phyloP scores from a whole-genome alignment of 345 rosid species.

The Ceriops tagal region DNA sequence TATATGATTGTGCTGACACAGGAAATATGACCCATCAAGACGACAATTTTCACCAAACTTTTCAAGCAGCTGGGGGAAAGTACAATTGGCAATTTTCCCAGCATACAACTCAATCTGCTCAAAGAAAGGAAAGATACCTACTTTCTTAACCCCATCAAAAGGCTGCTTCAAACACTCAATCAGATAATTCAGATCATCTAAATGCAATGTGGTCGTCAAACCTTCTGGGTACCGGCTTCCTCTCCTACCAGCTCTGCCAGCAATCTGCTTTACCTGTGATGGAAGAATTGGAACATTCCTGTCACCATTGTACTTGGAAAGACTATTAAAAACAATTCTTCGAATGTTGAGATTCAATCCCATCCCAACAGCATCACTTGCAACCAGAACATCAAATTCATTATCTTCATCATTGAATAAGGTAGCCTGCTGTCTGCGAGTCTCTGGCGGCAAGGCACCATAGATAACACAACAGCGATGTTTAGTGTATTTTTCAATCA shows the following conservation, averaged over 20 bases:
- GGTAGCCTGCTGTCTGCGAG: conserved; percentile 88
- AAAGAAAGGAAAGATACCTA: conserved; percentile 84
- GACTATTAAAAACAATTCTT: conserved; percentile 72
- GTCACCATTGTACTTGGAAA: conserved; percentile 81
- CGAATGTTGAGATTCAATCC: conserved; percentile 92
- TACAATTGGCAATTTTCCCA: conserved; percentile 50
- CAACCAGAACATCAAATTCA: conserved; percentile 89
- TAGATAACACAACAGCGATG: conserved; percentile 95
- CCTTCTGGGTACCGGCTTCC: conserved; percentile 90
- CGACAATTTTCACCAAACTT: conserved; percentile 76
- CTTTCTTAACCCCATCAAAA: conserved; percentile 73
- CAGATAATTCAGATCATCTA: conserved; percentile 67
- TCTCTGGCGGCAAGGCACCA: conserved; percentile 94
- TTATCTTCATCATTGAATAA: conserved; percentile 83
- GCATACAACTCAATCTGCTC: conserved; percentile 94
- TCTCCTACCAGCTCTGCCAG: conserved; percentile 95
- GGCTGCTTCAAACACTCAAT: conserved; percentile 84
- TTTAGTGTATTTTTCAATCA: conserved; percentile 73
- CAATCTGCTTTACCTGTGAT: conserved; percentile 93
- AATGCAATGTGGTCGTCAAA: conserved; percentile 69
- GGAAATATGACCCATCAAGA: conserved; percentile 78
- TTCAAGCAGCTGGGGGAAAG: conserved; percentile 62
- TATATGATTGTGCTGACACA: conserved; percentile 74
- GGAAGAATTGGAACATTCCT: conserved; percentile 76
- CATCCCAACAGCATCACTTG: conserved; percentile 98